A percentile compares a stretch with the other conserved stretches of the same genome.
Conservation (phyloP, 371 early-diverging fungal species). For the Rhizomucor pusillus region DNA sequence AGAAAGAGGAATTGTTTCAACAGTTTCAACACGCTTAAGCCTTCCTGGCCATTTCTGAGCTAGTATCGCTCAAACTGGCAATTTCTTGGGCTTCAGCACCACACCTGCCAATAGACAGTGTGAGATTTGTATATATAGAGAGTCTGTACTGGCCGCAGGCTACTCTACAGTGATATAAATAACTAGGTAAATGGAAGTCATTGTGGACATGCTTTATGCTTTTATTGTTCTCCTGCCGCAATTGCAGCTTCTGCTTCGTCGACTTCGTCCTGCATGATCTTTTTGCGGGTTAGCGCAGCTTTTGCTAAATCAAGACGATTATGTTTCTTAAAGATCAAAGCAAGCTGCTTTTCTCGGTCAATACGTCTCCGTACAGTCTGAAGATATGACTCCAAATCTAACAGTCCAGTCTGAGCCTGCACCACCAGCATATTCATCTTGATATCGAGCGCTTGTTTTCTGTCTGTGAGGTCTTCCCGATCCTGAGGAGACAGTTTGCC, state of each 20-base stretch:
- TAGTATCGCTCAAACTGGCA: too few species aligned
- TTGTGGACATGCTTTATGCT: too few species aligned
- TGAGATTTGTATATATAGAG: too few species aligned
- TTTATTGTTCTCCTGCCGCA: conserved; percentile 22
- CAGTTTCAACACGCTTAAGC: too few species aligned
- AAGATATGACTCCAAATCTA: conserved; percentile 75
- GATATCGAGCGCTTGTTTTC: conserved; percentile 68
- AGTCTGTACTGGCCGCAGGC: too few species aligned
- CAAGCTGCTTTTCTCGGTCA: conserved; percentile 61
- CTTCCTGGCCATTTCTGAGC: too few species aligned
- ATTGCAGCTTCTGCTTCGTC: conserved; percentile 76
- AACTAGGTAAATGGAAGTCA: too few species aligned
- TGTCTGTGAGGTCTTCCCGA: conserved; percentile 63
- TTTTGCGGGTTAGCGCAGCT: conserved; percentile 64
- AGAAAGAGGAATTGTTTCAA: too few species aligned
- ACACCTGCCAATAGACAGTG: too few species aligned
- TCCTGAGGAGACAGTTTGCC: conserved; percentile 35
- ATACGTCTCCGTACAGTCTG: conserved; percentile 56
- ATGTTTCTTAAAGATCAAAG: conserved; percentile 66
- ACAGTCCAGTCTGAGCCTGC: conserved; percentile 70
- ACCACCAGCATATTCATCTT: conserved; percentile 82
- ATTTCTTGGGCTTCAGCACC: too few species aligned
- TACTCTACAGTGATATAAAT: too few species aligned
- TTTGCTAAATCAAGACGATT: conserved; percentile 68
- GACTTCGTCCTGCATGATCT: conserved; percentile 80